Base-by-base conservation (phyloP, 345 rosid genomes). In the Anacardium occidentale region DNA sequence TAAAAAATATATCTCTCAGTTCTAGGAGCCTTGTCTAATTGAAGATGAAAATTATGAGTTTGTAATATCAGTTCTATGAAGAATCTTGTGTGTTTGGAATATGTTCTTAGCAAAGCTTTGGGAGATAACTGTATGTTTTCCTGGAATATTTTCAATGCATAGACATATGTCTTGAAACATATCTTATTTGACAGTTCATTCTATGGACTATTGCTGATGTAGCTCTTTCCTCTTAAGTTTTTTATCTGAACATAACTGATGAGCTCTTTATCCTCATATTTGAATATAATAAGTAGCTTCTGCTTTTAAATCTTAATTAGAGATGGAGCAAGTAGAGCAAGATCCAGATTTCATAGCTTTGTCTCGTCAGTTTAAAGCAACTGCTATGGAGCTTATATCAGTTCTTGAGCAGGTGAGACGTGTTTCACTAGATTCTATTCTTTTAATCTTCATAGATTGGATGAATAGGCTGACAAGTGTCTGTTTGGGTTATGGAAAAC, bases 371-470 rank as follows among this genome's bases (percentile, higher is more conserved):
- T 95, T 95, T 86, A 95, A 92, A 84, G 87, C 91, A 65, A 89
- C 96, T 60, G 99, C 99, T 54, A 86, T 83, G 94, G 99, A 95
- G 81, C 98, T 95, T 75, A 92, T 95, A 72, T 89, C 99, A 78
- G 84, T 89, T 73, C 96, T 95, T 77, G 99, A 95, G 89, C 99
- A 92, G 97, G 99, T 91, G 79, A 72, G 71, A 37, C 51, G 37
- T 24, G 22, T 40, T 37, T 64, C 58, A 44, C 59, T 60, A 60
- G 47, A 53, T 18, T 55, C 21, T 25, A 10, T 15, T 44, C n/a
- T 64, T 48, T 26, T 0, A 44, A 45, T 57, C 63, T 55, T 25
- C 10, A 21, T 18, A 5, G 47, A 51, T 1, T 2, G 15, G 5
- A 24, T 44, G 68, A 64, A 44, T 45, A 63, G 22, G 34, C 53